Base-by-base conservation (phyloP, 148 eudicot species). In the Fagopyrum tataricum region DNA sequence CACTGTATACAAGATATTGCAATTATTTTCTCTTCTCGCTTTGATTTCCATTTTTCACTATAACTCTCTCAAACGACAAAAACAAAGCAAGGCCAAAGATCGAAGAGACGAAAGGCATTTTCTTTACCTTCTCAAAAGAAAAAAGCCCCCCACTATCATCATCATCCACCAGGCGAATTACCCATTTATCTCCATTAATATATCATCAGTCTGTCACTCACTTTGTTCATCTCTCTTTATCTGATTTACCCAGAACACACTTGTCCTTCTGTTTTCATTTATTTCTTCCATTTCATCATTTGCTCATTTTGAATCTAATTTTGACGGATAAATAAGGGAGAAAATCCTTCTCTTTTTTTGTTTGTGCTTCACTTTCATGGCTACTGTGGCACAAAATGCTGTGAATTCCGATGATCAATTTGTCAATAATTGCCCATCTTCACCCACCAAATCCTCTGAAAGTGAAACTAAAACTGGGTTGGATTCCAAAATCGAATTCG, bases 401-500 rank as follows among this genome's bases (percentile, higher is more conserved):
- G 85, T 76, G 69, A 80, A 73, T 74, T 75, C 84, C 48, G 81
- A 70, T 79, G 81, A 72, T 77, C 81, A 83, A 77, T 76, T 75
- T 70, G 56, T 44, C 44, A 44, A 79, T 23, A 69, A 76, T 55
- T 76, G 78, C 41, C 52, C 37, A 31, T 31, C 80, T 53, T 81
- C 78, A 61, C 82, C 82, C 80, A 80, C 74, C 47, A 77, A 79
- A 49, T 75, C 74, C 70, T 79, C 80, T 58, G 85, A 87, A 53
- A 70, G 79, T 58, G 85, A 87, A 53, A 70, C 70, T 70, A 48
- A 52, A 42, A 78, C 71, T 75, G 53, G 78, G 59, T 81, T 75
- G 13, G 81, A 79, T 73, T 74, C 83, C 11, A 85, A 89, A 79
- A 76, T 89, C 17, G 90, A 91, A 72, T 79, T 89, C 74, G 82